Evolutionary conservation across 345 rosid species (phyloP).

Genomic region (Euphorbia lathyris): DNA sequence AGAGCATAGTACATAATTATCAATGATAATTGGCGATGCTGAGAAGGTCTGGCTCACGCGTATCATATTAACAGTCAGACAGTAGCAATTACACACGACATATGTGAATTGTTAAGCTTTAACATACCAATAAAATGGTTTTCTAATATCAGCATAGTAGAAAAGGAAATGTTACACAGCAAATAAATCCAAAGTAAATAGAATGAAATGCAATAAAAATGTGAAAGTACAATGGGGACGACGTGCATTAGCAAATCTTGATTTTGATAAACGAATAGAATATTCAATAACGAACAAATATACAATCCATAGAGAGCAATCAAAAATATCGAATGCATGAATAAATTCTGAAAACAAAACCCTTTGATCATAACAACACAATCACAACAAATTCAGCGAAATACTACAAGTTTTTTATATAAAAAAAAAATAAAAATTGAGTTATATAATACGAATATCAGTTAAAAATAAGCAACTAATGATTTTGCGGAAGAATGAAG

Average conservation of each 20-base stretch:
- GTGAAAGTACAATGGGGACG: no score
- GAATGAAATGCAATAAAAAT: not conserved
- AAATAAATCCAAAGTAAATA: not conserved
- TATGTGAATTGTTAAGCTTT: not conserved
- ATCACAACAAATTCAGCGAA: constrained; percentile 5
- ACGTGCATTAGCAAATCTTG: not conserved
- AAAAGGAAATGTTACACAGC: not conserved
- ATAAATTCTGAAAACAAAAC: not conserved
- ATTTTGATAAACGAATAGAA: not conserved
- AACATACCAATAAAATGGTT: not conserved
- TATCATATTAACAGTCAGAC: no score
- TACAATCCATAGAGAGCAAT: not conserved
- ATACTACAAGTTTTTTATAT: no score
- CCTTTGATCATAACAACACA: not conserved
- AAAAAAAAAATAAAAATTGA: not conserved
- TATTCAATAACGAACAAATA: not conserved
- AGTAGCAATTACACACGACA: not conserved
- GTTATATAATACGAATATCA: not conserved
- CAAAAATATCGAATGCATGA: not conserved
- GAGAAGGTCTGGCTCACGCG: not conserved
- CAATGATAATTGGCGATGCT: not conserved
- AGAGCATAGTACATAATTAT: not conserved
- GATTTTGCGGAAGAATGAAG: not conserved
- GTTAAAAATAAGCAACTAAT: not conserved
- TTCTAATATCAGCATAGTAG: not conserved